Conservation (phyloP, 352 stramenopile genomes). For the Phytopythium delawarense region DNA sequence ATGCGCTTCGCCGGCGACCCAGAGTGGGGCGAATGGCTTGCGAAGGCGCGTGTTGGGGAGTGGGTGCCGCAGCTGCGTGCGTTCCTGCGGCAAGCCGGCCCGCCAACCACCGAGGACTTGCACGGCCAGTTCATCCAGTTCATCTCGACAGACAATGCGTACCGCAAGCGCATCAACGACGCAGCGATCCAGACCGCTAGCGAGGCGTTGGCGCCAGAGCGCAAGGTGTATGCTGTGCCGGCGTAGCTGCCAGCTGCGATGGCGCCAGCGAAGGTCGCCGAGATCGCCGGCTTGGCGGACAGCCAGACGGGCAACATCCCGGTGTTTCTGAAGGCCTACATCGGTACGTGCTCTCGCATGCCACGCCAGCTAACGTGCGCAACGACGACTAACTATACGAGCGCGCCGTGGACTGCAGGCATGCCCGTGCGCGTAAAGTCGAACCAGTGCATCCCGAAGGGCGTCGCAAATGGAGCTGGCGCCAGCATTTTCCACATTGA, state of each 20-base stretch:
- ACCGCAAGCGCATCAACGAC: neutral
- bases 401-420: neutral
- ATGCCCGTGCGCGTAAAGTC: conserved; percentile 16
- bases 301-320: conserved; percentile 7
- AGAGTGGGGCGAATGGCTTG: conserved; percentile 18
- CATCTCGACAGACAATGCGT: conserved; percentile 7
- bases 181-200: neutral
- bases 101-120: neutral
- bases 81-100: neutral
- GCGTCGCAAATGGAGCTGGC: conserved; percentile 12
- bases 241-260: conserved; percentile 1
- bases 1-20: conserved; percentile 19
- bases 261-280: neutral
- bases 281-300: neutral
- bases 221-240: neutral
- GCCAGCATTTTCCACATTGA: conserved; percentile 10
- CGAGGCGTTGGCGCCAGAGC: neutral
- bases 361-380: neutral
- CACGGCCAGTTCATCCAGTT: conserved; percentile 7
- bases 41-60: conserved; percentile 5
- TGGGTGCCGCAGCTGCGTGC: conserved; percentile 3
- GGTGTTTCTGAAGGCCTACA: conserved; percentile 9
- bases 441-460: conserved; percentile 11
- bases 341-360: conserved; percentile 5
- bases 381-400: no score